Conservation (phyloP, 2,329 filamentous ascomycete species). For the Curvularia eragrostidis region DNA sequence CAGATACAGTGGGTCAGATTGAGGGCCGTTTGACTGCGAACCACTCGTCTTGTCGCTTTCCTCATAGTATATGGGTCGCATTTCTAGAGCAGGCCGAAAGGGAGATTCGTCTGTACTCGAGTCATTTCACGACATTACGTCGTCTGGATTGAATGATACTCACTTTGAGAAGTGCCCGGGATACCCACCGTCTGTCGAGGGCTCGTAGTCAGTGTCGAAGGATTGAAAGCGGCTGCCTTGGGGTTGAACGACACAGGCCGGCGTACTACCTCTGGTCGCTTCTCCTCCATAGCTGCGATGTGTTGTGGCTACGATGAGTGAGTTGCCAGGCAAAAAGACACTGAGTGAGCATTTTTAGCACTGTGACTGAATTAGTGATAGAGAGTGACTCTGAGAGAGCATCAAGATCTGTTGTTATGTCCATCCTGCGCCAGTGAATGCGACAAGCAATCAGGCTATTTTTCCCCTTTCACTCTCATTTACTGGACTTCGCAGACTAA, state of each 20-base stretch:
- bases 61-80: constrained; percentile 8
- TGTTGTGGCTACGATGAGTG: not conserved
- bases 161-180: not conserved
- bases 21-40: not conserved
- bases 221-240: constrained; percentile 22
- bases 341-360: no score
- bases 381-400: no score
- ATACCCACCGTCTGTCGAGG: not conserved
- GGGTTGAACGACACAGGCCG: constrained; percentile 21
- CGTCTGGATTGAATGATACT: not conserved
- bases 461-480: constrained; percentile 4
- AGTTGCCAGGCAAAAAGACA: no score
- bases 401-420: not conserved
- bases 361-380: no score
- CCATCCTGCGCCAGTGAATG: constrained; percentile 10
- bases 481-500: not conserved
- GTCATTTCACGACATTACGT: not conserved
- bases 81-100: constrained; percentile 4
- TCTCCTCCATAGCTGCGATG: constrained; percentile 2
- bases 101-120: constrained; percentile 11
- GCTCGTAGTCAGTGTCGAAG: constrained; percentile 3
- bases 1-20: not conserved
- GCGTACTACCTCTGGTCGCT: not conserved
- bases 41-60: not conserved
- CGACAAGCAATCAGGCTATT: constrained; percentile 9